Base-by-base conservation (phyloP, 306 rosid species). In the Begonia peltatifolia region DNA sequence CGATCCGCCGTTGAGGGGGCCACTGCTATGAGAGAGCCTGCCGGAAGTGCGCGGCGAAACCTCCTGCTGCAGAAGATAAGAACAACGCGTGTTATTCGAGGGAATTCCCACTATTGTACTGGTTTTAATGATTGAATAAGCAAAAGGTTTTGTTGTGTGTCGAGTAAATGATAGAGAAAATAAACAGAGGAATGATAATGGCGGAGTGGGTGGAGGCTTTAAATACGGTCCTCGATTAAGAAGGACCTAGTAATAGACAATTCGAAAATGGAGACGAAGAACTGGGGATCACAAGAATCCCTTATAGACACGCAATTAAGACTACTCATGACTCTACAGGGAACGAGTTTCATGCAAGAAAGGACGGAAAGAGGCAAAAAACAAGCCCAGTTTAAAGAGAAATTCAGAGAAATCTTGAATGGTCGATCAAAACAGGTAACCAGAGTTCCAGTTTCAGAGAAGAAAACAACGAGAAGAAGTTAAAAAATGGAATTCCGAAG, bases 31-130 rank as follows among this genome's bases (percentile, higher is more conserved):
- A 4, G 96, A 86, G 43, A 86, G 75, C 66, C 99, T 67, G 17
- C 97, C 97, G 44, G 95, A 90, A 12, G 95, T 90, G 51, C 95
- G 70, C 14, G 99, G 95, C 4, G 99, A 90, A 0, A 75, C 81
- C 12, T 90, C 99, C 68, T 90, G 86, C 86, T 83, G 74, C 56
- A 10, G 10, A 18, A 35, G 13, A 0, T 10, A 59, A 53, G 16
- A n/a, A 42, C 13, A 50, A 38, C 2, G 25, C 50, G 41, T 12
- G 14, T 44, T 12, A 44, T 44, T 44, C 12, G 48, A 44, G 48
- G 48, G 48, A 44, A 44, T 44, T 11, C 3, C 6, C 48, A 44
- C 11, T 10, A 10, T 44, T 44, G 48, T n/a, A 2, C n/a, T 44
- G n/a, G 14, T 12, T 11, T 44, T 4, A 30, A 44, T 44, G 48